Evolutionary conservation across 1,139 yeast species (phyloP), one percentile per base, ranked within the genome.

Genomic region (Williopsis jadinii): DNA sequence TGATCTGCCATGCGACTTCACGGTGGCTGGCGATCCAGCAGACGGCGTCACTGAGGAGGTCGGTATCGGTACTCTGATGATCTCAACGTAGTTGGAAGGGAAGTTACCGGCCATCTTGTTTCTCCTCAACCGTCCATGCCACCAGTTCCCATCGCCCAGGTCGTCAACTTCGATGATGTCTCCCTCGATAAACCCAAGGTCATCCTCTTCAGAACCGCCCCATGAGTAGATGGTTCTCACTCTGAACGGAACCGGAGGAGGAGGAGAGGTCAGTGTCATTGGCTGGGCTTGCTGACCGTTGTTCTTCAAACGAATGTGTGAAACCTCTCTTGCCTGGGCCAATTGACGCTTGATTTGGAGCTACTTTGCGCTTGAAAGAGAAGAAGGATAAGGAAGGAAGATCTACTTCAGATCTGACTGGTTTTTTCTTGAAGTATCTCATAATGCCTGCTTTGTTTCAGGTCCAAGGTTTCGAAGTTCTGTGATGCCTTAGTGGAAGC

Each of bases 131-230:
- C 74, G 71, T 1, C 98, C 98, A 55, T 78, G 84, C 84, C 94
- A 88, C 95, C 95, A 87, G 55, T 82, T 80, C 19, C 95, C 95
- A 57, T 90, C 95, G 9, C 92, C 88, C 4, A 81, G 67, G 51
- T 81, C 73, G 36, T 77, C 71, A 8, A 92, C 95, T 49, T 88
- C 95, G 53, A 92, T 84, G 38, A 85, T 66, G 59, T 92, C 97
- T 42, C 95, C 95, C 64, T 92, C 97, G 36, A 90, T 73, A 60
- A 92, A 92, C 1, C 97, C 97, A 39, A 92, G 70, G 58, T 92
- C 97, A 35, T 85, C 87, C 38, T 81, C 84, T 56, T 84, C 78
- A 58, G 84, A 92, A 26, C 95, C 95, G 14, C 95, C 78, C 95
- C 95, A 86, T n/a, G 95, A 84, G 51, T 82, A 86, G 41, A 72